Percentiles rank a stretch among this genome's conserved stretches.
phyloP scores from a whole-genome alignment of 1,139 yeast species.

The Magnusiomyces fungicola region DNA sequence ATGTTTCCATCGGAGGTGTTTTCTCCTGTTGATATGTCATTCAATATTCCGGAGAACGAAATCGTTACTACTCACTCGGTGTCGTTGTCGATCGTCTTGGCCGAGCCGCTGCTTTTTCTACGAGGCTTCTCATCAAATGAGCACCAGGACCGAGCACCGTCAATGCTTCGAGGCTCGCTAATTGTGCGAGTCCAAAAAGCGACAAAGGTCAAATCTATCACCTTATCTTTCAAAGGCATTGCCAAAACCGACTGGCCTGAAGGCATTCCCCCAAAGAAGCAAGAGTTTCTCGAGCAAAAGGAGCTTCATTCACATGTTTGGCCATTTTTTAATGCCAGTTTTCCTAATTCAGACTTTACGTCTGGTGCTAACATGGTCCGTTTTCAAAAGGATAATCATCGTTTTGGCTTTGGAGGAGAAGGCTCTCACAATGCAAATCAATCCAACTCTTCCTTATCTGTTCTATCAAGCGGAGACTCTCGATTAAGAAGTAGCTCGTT shows the following conservation, averaged over 20 bases:
- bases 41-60: conserved; percentile 13
- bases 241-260: conserved; percentile 97
- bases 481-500: neutral
- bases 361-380: conserved; percentile 55
- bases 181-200: conserved; percentile 67
- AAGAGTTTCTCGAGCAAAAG: conserved; percentile 54
- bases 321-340: conserved; percentile 66
- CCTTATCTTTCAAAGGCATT: conserved; percentile 59
- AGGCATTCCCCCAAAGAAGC: conserved; percentile 87
- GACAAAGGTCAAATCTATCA: conserved; percentile 63
- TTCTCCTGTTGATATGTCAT: conserved; percentile 14
- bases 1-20: conserved; percentile 15
- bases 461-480: neutral
- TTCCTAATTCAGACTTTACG: conserved; percentile 33
- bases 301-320: conserved; percentile 75
- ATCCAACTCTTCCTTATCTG: neutral
- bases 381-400: conserved; percentile 36
- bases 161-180: conserved; percentile 76
- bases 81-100: conserved; percentile 43
- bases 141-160: conserved; percentile 64
- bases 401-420: no score
- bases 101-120: conserved; percentile 72
- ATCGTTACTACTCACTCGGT: conserved; percentile 9
- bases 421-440: neutral
- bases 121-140: conserved; percentile 74